Evolutionary conservation across 495 filamentous ascomycete genomes (phyloP).

Genomic region (Penicillium mononematosum): DNA sequence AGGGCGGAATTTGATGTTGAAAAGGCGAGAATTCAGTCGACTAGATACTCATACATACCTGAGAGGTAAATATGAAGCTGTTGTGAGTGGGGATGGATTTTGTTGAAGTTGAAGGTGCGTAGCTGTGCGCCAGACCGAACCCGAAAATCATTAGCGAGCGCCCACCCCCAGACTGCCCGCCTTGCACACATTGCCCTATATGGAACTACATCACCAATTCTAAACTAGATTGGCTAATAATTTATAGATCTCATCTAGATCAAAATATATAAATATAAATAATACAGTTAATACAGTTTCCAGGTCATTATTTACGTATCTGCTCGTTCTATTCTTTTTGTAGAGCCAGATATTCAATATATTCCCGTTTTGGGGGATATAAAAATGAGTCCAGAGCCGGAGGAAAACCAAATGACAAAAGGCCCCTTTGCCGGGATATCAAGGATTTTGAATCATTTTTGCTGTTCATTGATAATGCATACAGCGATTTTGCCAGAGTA

Average conservation of each 20-base stretch:
- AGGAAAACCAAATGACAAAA: conserved; percentile 28
- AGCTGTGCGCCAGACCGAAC: conserved; percentile 47
- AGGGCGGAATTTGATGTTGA: conserved; percentile 27
- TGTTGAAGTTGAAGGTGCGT: conserved; percentile 40
- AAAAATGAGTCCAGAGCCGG: conserved; percentile 26
- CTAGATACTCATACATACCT: conserved; percentile 41
- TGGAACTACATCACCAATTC: conserved; percentile 13
- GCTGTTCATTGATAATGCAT: conserved; percentile 50
- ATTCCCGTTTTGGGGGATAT: conserved; percentile 14
- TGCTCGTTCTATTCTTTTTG: conserved; percentile 19
- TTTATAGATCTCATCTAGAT: conserved; percentile 5
- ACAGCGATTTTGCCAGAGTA: conserved; percentile 48
- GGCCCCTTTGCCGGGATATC: conserved; percentile 45
- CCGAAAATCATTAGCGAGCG: conserved; percentile 54
- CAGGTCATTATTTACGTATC: conserved; percentile 14
- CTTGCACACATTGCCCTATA: conserved; percentile 31
- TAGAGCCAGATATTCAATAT: conserved; percentile 9
- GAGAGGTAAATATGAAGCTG: conserved; percentile 33
- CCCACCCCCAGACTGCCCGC: conserved; percentile 35
- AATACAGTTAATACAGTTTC: conserved; percentile 7
- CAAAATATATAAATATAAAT: background rate
- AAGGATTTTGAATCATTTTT: conserved; percentile 52
- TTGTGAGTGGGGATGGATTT: conserved; percentile 43
- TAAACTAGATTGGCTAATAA: background rate
- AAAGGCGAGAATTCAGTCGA: conserved; percentile 21